Evolutionary conservation across 495 filamentous ascomycete genomes (phyloP).

Genomic region (Tuber borchii): DNA sequence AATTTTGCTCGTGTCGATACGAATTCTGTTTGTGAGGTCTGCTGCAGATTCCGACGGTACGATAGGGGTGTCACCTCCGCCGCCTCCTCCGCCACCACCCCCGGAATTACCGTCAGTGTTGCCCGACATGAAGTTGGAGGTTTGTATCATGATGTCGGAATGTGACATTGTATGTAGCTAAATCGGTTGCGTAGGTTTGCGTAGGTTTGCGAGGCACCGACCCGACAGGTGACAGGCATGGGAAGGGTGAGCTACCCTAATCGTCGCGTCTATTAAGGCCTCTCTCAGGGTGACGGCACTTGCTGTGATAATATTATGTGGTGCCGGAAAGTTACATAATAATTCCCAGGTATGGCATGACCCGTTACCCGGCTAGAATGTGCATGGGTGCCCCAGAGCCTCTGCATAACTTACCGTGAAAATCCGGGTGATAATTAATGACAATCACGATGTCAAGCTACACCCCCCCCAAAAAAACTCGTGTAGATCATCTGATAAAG

Average conservation of each 20-base stretch:
- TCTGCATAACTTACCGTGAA: not conserved
- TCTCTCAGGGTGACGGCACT: not conserved
- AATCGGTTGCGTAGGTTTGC: not conserved
- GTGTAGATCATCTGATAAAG: too few relatives aligned
- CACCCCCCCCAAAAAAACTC: too few relatives aligned
- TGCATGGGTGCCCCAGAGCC: not conserved
- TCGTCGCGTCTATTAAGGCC: not conserved
- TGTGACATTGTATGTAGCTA: not conserved
- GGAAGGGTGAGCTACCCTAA: not conserved
- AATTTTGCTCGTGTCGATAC: slow-evolving; percentile 36
- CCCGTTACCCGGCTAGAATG: not conserved
- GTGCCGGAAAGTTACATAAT: not conserved
- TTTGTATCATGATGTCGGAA: not conserved
- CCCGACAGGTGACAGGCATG: not conserved
- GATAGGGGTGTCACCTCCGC: not conserved
- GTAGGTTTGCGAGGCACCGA: not conserved
- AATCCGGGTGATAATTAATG: not conserved
- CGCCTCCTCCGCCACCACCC: not conserved
- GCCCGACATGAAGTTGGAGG: not conserved
- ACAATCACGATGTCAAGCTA: not conserved
- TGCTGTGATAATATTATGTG: not conserved
- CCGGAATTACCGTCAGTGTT: not conserved
- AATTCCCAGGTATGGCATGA: not conserved
- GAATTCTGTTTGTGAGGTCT: slow-evolving; percentile 24
- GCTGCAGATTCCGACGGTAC: not conserved